Conservation (phyloP, 768 basidiomycete species). For the Hortiboletus campestris region DNA sequence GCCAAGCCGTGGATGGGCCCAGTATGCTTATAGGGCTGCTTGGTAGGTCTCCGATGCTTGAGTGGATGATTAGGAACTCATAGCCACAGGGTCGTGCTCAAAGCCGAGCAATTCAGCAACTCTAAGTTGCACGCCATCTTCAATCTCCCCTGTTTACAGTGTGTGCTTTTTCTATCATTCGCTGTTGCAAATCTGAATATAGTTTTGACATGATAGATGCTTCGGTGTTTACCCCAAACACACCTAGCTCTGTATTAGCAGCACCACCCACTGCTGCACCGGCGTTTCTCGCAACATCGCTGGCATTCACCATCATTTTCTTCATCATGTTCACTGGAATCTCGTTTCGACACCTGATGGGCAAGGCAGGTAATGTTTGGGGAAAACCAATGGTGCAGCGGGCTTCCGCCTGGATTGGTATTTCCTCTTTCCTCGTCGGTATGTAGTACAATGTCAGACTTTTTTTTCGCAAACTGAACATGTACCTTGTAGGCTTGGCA, state of each 20-base stretch:
- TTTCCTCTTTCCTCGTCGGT: slow-evolving; percentile 77
- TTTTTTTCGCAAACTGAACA: neutral
- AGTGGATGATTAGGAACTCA: neutral
- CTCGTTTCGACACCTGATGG: slow-evolving; percentile 65
- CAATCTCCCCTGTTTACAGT: slow-evolving; percentile 65
- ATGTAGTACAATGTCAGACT: slow-evolving; percentile 7
- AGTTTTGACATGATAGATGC: slow-evolving; percentile 44
- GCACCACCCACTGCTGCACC: slow-evolving; percentile 63
- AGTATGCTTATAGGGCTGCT: slow-evolving; percentile 64
- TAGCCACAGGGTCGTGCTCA: slow-evolving; percentile 61
- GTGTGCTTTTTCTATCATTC: slow-evolving; percentile 17
- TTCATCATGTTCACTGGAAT: slow-evolving; percentile 64
- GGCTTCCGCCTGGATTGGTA: slow-evolving; percentile 68
- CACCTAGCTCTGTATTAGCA: slow-evolving; percentile 54
- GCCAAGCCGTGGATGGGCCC: slow-evolving; percentile 56
- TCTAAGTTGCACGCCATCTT: slow-evolving; percentile 55
- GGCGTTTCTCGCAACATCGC: slow-evolving; percentile 58
- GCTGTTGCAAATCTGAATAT: neutral
- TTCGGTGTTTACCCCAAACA: slow-evolving; percentile 56
- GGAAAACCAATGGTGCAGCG: slow-evolving; percentile 59
- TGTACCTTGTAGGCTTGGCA: slow-evolving; percentile 49
- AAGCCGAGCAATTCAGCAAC: slow-evolving; percentile 45
- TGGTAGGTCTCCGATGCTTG: slow-evolving; percentile 40
- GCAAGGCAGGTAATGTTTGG: slow-evolving; percentile 46
- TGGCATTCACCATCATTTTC: slow-evolving; percentile 58